Evolutionary conservation across 2,329 filamentous ascomycete species (phyloP), one percentile per base, ranked within the genome.

Genomic region (Aureobasidium sp.): DNA sequence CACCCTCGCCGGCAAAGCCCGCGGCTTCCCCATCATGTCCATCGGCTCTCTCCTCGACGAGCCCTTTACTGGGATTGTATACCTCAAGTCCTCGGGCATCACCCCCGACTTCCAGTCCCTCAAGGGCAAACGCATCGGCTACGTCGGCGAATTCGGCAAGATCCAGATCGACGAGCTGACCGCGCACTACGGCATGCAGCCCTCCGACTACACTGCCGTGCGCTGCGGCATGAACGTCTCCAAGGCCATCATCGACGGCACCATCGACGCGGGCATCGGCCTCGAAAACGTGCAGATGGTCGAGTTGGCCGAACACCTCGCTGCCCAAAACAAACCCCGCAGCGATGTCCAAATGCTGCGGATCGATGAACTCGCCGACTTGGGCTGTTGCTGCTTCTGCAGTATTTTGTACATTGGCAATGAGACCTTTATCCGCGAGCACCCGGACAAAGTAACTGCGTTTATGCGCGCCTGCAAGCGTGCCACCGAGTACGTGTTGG

Each of bases 241-340:
- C 73, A 87, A 87, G 72, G 87, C 87, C 68, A 89, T 91, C 74
- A 89, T 88, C 73, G 79, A 82, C 63, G 87, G 87, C 67, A 80
- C 81, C 42, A 89, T 91, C 67, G 86, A 91, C 70, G 88, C 88
- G 20, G 88, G 88, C 39, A 85, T 90, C 69, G 88, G 88, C 20
- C 83, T 91, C 5, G 88, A 91, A 74, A 91, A 91, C 70, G 88
- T 91, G 7, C 88, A 91, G 74, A 90, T 90, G 88, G 88, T 91
- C 47, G 88, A 91, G 75, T 80, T 91, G 1, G 87, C 88, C 73
- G 87, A 90, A 70, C 91, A 87, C 88, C 84, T 91, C 22, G 80
- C 79, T 0, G 65, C 71, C 0, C 86, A 89, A 71, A 80, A 80
- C 67, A 85, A 87, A 1, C 81, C 84, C 63, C 82, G 82, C 71